Evolutionary conservation across 306 rosid genomes (phyloP).

Genomic region (Coriaria nepalensis): DNA sequence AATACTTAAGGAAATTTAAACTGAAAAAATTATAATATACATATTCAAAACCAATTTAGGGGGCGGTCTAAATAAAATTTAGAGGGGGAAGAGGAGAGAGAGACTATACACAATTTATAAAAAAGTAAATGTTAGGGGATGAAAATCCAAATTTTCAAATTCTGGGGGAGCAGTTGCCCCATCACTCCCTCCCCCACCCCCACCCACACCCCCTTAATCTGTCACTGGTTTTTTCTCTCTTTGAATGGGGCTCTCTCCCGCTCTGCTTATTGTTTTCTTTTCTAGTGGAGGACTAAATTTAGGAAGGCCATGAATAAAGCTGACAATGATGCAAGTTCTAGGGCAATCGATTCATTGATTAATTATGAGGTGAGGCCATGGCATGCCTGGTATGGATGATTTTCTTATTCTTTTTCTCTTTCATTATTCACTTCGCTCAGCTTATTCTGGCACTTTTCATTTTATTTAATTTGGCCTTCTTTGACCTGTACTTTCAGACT

Average conservation of each 20-base stretch:
- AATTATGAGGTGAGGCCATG: constrained; percentile 69
- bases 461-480: background rate
- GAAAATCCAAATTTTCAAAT: too few relatives aligned
- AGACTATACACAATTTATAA: too few relatives aligned
- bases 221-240: background rate
- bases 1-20: too few relatives aligned
- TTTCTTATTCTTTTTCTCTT: background rate
- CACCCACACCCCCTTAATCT: too few relatives aligned
- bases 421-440: background rate
- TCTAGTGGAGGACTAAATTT: constrained; percentile 96
- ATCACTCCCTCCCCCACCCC: too few relatives aligned
- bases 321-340: constrained; percentile 81
- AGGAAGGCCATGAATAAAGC: constrained; percentile 95
- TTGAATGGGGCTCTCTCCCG: background rate
- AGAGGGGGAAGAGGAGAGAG: too few relatives aligned
- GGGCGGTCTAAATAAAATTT: too few relatives aligned
- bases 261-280: constrained; percentile 7
- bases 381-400: constrained; percentile 6
- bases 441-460: constrained; percentile 1
- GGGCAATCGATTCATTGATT: constrained; percentile 83
- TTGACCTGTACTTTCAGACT: constrained; percentile 38
- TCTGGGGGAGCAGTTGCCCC: too few relatives aligned
- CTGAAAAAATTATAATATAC: too few relatives aligned
- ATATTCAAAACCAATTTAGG: too few relatives aligned
- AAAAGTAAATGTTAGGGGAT: too few relatives aligned